These are phyloP conservation scores for Neotropicomus parvogracilis DNA, from an alignment of 1,284 basidiomycete species.

Conservation along the genomic window DNA sequence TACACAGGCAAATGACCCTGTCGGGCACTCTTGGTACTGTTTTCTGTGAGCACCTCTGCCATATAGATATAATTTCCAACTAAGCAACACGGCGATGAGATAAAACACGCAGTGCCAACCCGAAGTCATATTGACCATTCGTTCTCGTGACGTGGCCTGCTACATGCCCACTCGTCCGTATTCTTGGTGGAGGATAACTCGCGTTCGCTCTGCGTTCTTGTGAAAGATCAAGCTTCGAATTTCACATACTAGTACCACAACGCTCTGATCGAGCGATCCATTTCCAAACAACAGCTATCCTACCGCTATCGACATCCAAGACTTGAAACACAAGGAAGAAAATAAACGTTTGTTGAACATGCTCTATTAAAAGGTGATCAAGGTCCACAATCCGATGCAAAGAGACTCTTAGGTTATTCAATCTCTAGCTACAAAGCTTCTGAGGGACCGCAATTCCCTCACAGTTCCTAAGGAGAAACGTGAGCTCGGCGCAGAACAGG, in stretches of 20 bases:
- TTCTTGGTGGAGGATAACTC: too few species aligned
- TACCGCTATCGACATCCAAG: slow-evolving; percentile 7
- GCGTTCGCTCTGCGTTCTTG: too few species aligned
- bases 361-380: slow-evolving; percentile 16
- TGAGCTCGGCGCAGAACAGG: slow-evolving; percentile 1
- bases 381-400: slow-evolving; percentile 24
- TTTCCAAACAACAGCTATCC: slow-evolving; percentile 6
- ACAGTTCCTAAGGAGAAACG: slow-evolving; percentile 28
- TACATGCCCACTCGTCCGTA: too few species aligned
- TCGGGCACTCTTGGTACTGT: too few species aligned
- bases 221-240: too few species aligned
- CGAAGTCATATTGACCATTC: too few species aligned
- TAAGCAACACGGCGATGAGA: too few species aligned
- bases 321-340: background rate
- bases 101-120: too few species aligned
- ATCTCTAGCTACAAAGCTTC: slow-evolving; percentile 2
- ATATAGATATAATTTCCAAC: too few species aligned
- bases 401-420: background rate
- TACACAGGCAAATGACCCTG: too few species aligned
- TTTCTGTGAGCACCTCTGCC: too few species aligned
- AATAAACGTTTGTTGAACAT: slow-evolving; percentile 2
- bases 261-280: background rate
- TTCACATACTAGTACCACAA: background rate
- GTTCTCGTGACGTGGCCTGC: too few species aligned
- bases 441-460: slow-evolving; percentile 7